phyloP scores from a whole-genome alignment of 805 yeast species.

The Pichia californica region DNA sequence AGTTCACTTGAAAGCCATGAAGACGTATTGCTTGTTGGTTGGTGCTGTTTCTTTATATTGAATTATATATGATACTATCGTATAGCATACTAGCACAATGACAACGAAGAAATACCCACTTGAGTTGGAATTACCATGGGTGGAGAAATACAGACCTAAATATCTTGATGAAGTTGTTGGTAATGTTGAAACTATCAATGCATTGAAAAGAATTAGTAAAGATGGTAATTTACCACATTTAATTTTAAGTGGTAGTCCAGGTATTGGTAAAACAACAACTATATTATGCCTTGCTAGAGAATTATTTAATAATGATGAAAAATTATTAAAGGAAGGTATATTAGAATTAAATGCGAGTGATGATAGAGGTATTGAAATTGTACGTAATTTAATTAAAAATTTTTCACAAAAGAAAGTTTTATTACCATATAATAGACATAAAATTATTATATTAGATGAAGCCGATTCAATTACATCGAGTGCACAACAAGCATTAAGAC shows the following conservation, averaged over 20 bases:
- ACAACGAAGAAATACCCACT: conserved; percentile 27
- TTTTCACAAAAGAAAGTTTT: conserved; percentile 93
- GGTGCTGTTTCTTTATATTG: too few relatives aligned
- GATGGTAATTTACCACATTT: conserved; percentile 98
- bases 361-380: conserved; percentile 96
- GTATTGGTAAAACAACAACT: conserved; percentile 95
- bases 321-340: conserved; percentile 58
- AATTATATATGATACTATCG: too few relatives aligned
- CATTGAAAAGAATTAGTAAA: conserved; percentile 74
- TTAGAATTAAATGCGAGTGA: conserved; percentile 93
- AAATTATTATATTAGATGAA: conserved; percentile 88
- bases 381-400: conserved; percentile 85
- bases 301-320: conserved; percentile 54
- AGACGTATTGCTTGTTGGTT: too few relatives aligned
- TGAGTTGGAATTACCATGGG: conserved; percentile 42
- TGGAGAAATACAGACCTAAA: conserved; percentile 92
- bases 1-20: too few relatives aligned
- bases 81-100: too few relatives aligned
- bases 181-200: conserved; percentile 80
- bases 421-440: conserved; percentile 84
- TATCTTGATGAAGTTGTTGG: conserved; percentile 83
- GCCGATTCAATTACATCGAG: conserved; percentile 98
- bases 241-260: conserved; percentile 94
- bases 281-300: conserved; percentile 85
- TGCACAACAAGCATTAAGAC: conserved; percentile 90